A percentile compares a stretch with the other conserved stretches of the same genome.
phyloP scores from a whole-genome alignment of 2,329 filamentous ascomycete species.

The Hysterium pulicare region DNA sequence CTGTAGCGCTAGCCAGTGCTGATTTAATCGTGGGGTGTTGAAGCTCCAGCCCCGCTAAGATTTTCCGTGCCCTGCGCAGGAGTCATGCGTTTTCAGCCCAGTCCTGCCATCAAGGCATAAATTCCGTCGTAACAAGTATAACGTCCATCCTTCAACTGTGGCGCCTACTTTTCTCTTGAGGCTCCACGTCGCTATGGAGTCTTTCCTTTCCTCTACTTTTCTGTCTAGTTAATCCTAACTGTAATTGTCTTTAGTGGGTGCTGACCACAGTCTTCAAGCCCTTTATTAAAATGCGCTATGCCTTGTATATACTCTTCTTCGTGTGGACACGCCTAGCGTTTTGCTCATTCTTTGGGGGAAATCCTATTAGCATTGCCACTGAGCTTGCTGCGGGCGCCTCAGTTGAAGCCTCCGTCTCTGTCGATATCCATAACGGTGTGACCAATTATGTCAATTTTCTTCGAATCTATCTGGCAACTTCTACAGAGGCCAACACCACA shows the following conservation, averaged over 20 bases:
- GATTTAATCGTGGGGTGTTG: neutral
- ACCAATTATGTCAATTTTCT: constrained; percentile 8
- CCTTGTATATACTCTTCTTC: neutral
- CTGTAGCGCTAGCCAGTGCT: constrained; percentile 6
- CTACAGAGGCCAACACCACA: constrained; percentile 4
- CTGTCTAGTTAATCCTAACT: too few relatives aligned
- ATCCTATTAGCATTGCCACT: constrained; percentile 6
- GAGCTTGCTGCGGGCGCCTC: constrained; percentile 8
- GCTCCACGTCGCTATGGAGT: too few relatives aligned
- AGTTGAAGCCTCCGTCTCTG: constrained; percentile 7
- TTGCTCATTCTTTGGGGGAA: neutral
- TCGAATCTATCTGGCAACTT: constrained; percentile 12
- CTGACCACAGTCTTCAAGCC: too few relatives aligned
- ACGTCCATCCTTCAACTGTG: too few relatives aligned
- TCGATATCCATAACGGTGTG: constrained; percentile 7
- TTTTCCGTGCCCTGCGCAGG: neutral
- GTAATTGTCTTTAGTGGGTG: too few relatives aligned
- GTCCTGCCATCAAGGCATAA: too few relatives aligned
- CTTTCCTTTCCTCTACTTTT: too few relatives aligned
- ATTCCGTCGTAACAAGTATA: too few relatives aligned
- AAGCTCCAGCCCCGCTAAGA: neutral
- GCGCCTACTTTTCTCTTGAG: too few relatives aligned
- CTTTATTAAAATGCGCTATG: neutral
- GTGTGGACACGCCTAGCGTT: neutral
- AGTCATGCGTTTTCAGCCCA: too few relatives aligned